A percentile compares a stretch with the other conserved stretches of the same genome.
Evolutionary conservation across 257 asterid species (phyloP).

Genomic region (Penstemon eatonii): DNA sequence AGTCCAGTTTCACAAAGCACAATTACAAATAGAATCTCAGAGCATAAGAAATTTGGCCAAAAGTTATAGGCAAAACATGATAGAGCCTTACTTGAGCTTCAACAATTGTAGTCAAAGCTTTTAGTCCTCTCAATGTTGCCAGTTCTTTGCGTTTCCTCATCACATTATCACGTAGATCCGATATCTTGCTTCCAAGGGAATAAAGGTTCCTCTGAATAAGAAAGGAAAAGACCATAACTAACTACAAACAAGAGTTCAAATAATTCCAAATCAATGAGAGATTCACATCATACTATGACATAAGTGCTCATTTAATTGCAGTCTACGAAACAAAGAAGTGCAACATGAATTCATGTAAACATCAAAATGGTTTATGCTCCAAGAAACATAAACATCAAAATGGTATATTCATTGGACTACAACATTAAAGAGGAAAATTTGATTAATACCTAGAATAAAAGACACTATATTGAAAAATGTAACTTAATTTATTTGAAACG

Average conservation of each 20-base stretch:
- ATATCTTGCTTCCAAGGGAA: conserved; percentile 51
- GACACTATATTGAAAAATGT: not conserved
- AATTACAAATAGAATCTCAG: not conserved
- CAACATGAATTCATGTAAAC: not conserved
- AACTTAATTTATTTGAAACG: not conserved
- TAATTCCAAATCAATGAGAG: not conserved
- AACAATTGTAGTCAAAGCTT: conserved; percentile 41
- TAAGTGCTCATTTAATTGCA: not conserved
- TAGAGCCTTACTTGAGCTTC: conserved; percentile 64
- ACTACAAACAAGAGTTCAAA: not conserved
- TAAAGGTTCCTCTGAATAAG: conserved; percentile 47
- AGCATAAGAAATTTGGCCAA: not conserved
- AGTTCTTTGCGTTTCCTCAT: conserved; percentile 48
- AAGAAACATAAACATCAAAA: conserved; percentile 9
- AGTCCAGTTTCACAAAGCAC: not conserved
- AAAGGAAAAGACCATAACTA: conserved; percentile 5
- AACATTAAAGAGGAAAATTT: not conserved
- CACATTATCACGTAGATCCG: conserved; percentile 52
- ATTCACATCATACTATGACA: not conserved
- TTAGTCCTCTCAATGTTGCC: conserved; percentile 38
- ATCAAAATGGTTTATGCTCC: not conserved
- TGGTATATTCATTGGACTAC: not conserved
- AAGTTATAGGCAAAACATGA: conserved; percentile 23
- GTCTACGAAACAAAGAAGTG: not conserved
- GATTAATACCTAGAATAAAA: not conserved